Conservation (phyloP, 225 moss, liverwort and hornwort species). For the Rhytidiadelphus loreus region DNA sequence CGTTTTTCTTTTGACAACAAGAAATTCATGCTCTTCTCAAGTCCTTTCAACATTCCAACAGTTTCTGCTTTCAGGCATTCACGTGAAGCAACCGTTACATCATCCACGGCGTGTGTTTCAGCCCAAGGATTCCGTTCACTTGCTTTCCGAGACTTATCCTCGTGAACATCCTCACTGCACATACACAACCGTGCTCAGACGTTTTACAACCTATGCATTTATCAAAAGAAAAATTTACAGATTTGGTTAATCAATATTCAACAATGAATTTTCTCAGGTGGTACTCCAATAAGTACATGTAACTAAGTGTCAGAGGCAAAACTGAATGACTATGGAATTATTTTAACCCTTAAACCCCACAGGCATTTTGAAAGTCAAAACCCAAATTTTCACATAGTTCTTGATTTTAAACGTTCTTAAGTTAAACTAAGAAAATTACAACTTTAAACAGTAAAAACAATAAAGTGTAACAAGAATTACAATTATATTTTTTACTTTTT, state of each 20-base stretch:
- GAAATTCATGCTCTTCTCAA: slow-evolving; percentile 25
- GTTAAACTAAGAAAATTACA: background rate
- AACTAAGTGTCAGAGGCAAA: background rate
- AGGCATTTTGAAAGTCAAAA: background rate
- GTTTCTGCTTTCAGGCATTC: slow-evolving; percentile 12
- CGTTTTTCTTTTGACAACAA: slow-evolving; percentile 9
- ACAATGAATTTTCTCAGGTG: background rate
- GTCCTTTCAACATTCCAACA: slow-evolving; percentile 16
- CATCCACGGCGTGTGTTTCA: background rate
- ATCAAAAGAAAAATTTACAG: background rate
- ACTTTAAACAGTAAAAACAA: too few species aligned
- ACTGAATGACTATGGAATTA: background rate
- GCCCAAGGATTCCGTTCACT: background rate
- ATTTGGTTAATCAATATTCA: background rate
- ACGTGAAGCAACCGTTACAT: background rate
- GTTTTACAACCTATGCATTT: background rate
- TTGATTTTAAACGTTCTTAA: background rate
- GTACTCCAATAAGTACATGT: background rate
- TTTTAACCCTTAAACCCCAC: background rate
- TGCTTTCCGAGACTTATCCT: background rate
- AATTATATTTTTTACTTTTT: too few species aligned
- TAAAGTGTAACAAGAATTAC: too few species aligned
- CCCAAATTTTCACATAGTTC: background rate
- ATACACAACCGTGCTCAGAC: background rate
- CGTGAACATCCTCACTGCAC: background rate